A percentile compares a stretch with the other conserved stretches of the same genome.
Evolutionary conservation across 495 filamentous ascomycete genomes (phyloP).

Genomic region (Hypoxylon lienhwacheense): DNA sequence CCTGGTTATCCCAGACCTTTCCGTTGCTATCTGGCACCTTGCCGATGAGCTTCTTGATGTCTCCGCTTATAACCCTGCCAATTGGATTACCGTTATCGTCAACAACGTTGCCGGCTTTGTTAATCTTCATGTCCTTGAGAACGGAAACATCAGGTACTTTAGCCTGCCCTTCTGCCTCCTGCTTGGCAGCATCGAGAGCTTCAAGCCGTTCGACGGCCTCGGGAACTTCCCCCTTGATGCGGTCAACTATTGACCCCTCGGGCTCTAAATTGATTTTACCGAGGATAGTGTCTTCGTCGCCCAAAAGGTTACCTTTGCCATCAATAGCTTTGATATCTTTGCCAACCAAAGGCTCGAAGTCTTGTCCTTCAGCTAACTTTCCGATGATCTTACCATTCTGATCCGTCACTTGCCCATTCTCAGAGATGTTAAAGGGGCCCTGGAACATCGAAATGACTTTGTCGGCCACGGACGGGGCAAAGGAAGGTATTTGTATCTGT

Average conservation of each 20-base stretch:
- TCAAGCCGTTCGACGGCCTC: slow-evolving; percentile 49
- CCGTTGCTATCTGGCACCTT: slow-evolving; percentile 70
- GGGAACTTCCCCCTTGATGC: slow-evolving; percentile 51
- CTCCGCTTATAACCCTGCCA: slow-evolving; percentile 68
- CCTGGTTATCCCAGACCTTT: slow-evolving; percentile 71
- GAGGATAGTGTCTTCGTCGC: slow-evolving; percentile 68
- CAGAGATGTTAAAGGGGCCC: slow-evolving; percentile 50
- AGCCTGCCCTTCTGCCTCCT: slow-evolving; percentile 53
- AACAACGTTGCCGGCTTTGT: slow-evolving; percentile 79
- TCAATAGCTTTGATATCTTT: slow-evolving; percentile 73
- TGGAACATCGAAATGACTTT: slow-evolving; percentile 33
- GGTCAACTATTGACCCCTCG: slow-evolving; percentile 37
- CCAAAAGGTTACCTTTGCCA: slow-evolving; percentile 70
- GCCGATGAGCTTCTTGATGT: slow-evolving; percentile 66
- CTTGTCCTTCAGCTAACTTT: slow-evolving; percentile 64
- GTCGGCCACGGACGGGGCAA: slow-evolving; percentile 28
- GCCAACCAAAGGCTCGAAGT: slow-evolving; percentile 64
- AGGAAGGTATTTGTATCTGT: slow-evolving; percentile 26
- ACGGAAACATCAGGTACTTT: slow-evolving; percentile 59
- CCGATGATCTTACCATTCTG: slow-evolving; percentile 68
- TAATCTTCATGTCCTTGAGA: slow-evolving; percentile 67
- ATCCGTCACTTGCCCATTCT: slow-evolving; percentile 67
- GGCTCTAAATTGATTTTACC: slow-evolving; percentile 62
- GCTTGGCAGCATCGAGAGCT: slow-evolving; percentile 58
- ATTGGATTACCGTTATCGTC: slow-evolving; percentile 69